Conservation (phyloP, 257 asterid species). For the Penstemon davidsonii region DNA sequence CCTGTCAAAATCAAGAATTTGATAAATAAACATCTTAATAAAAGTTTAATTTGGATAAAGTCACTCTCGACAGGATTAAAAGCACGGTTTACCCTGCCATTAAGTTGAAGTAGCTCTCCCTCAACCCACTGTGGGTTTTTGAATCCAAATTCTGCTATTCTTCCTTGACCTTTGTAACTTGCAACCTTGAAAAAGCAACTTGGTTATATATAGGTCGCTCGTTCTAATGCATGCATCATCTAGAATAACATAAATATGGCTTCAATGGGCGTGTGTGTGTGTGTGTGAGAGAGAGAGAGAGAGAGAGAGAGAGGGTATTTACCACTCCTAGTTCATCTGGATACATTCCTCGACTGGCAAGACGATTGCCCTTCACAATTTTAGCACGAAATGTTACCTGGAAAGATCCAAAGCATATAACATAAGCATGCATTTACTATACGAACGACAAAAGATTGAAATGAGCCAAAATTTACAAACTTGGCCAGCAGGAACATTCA, state of each 20-base stretch:
- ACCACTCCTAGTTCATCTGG: conserved; percentile 97
- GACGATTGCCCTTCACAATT: conserved; percentile 70
- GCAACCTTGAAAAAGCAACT: conserved; percentile 57
- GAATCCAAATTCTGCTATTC: conserved; percentile 88
- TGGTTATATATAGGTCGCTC: neutral
- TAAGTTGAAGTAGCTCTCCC: conserved; percentile 90
- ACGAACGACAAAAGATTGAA: conserved; percentile 5
- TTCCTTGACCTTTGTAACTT: conserved; percentile 89
- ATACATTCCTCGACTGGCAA: conserved; percentile 67
- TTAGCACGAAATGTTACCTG: conserved; percentile 94
- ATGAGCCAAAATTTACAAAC: conserved; percentile 35
- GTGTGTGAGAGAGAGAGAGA: conserved; percentile 5
- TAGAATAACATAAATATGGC: neutral
- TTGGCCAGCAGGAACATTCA: conserved; percentile 97
- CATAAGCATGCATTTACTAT: conserved; percentile 5
- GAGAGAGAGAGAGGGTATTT: conserved; percentile 25
- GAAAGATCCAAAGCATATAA: conserved; percentile 10
- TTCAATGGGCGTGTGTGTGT: neutral
- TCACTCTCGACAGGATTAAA: conserved; percentile 3
- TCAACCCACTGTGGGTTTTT: conserved; percentile 87
- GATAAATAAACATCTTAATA: neutral
- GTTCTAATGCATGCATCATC: conserved; percentile 19
- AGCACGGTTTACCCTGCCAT: conserved; percentile 68
- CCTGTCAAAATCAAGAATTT: conserved; percentile 39
- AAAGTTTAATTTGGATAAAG: neutral